Percentiles rank a stretch among this genome's conserved stretches.
phyloP scores from a whole-genome alignment of 805 yeast genomes.

The Saccharomycopsis sp. region DNA sequence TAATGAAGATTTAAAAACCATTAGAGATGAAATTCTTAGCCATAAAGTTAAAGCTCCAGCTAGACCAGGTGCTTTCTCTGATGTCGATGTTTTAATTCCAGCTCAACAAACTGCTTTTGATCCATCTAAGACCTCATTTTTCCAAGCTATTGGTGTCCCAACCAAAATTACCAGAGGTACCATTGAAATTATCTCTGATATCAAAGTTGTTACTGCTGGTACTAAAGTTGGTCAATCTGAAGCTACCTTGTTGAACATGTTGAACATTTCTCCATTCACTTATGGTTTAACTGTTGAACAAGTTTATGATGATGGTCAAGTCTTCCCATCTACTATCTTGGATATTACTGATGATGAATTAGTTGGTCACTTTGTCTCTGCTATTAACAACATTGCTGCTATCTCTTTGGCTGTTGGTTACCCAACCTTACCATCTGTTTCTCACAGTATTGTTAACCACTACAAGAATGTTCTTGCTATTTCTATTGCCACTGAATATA shows the following conservation, averaged over 20 bases:
- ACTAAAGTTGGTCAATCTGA: conserved; percentile 97
- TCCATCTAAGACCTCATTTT: conserved; percentile 99
- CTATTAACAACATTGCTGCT: conserved; percentile 88
- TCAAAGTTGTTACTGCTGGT: conserved; percentile 84
- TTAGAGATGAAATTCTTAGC: conserved; percentile 78
- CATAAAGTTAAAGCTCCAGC: conserved; percentile 99
- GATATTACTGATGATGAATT: conserved; percentile 98
- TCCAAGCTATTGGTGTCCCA: conserved; percentile 99
- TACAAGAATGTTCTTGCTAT: conserved; percentile 98
- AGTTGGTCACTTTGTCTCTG: conserved; percentile 82
- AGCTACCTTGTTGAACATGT: conserved; percentile 97
- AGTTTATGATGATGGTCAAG: conserved; percentile 98
- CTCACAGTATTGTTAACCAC: conserved; percentile 97
- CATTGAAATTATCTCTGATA: conserved; percentile 97
- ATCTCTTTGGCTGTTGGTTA: conserved; percentile 95
- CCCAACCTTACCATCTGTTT: conserved; percentile 99
- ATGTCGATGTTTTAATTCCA: conserved; percentile 93
- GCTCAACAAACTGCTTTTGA: conserved; percentile 99
- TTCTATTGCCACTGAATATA: conserved; percentile 97
- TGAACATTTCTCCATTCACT: conserved; percentile 99
- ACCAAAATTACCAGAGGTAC: conserved; percentile 99
- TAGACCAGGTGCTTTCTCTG: conserved; percentile 99
- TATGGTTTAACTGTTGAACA: conserved; percentile 95
- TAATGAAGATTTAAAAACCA: conserved; percentile 82
- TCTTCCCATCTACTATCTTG: conserved; percentile 92